Base-by-base conservation (phyloP, 805 yeast species). In the Kuraishia cidri region DNA sequence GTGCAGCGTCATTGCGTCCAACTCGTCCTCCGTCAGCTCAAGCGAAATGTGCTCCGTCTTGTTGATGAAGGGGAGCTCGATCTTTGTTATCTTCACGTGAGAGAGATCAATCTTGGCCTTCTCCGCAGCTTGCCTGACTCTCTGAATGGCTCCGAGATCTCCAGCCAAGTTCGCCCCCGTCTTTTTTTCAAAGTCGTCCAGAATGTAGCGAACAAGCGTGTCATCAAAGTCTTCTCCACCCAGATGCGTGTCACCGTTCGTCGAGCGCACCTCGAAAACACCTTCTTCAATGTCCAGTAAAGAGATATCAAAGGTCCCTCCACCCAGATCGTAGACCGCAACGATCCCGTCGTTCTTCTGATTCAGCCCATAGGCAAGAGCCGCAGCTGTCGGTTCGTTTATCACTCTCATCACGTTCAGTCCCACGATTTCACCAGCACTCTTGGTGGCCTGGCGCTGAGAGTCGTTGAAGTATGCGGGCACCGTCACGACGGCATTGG, bases 271-370 rank as follows among this genome's bases (percentile, higher is more conserved):
- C 71, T 87, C 97, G 57, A 87, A 87, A 39, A 87, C 96, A 63
- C 97, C 97, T 56, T 87, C 88, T 62, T 87, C 95, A 50, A 87
- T 88, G 68, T 88, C 97, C 52, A 87, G 72, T 52, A 87, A 83
- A 41, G 96, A 88, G 57, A 87, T 80, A 77, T 87, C 97, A 62
- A 87, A 87, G 43, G 97, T 87, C 66, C 97, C 97, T 54, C 97
- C 97, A 68, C 97, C 97, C 47, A 87, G 72, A 69, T 87, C 97
- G 69, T 86, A 87, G 41, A 87, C 97, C 33, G 97, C 96, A 45
- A 88, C 90, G 55, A 62, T 46, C 8, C 64, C 63, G 52, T 79
- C 82, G 56, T 69, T 75, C 62, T 79, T 72, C 62, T 58, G 42
- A 12, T 86, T 95, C 49, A 86, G 72, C 52, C 96, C 96, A 61